Percentiles rank a stretch among this genome's conserved stretches.
Evolutionary conservation across 495 filamentous ascomycete genomes (phyloP).

Genomic region (Chaetomium cochliodes): DNA sequence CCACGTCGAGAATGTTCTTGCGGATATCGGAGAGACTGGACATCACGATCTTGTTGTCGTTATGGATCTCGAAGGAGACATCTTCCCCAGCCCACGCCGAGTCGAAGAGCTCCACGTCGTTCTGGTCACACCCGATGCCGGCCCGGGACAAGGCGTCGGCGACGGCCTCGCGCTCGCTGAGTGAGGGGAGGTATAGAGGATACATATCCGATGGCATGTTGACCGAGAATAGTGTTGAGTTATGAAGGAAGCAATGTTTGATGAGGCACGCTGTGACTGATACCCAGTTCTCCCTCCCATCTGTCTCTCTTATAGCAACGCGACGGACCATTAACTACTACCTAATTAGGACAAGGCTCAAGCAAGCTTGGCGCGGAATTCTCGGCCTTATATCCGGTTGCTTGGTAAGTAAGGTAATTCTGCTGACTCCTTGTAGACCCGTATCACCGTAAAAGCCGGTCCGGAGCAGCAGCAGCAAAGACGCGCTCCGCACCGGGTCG

Average conservation of each 20-base stretch:
- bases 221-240: neutral
- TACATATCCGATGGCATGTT: neutral
- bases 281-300: neutral
- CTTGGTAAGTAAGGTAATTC: too few relatives aligned
- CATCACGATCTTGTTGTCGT: neutral
- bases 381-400: neutral
- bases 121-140: neutral
- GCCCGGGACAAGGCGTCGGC: neutral
- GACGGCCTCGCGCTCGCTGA: neutral
- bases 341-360: neutral
- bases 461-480: too few relatives aligned
- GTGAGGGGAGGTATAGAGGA: neutral
- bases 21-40: neutral
- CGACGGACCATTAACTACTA: neutral
- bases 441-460: neutral
- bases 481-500: too few relatives aligned
- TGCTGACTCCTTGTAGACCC: neutral
- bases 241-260: neutral
- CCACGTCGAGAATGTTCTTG: neutral
- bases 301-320: neutral
- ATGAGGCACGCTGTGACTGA: too few relatives aligned
- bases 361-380: neutral
- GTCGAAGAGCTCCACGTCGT: neutral
- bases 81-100: neutral
- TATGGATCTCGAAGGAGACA: neutral